phyloP scores from a whole-genome alignment of 202 grass and related monocot genomes.

The Brachypodium distachyon region DNA sequence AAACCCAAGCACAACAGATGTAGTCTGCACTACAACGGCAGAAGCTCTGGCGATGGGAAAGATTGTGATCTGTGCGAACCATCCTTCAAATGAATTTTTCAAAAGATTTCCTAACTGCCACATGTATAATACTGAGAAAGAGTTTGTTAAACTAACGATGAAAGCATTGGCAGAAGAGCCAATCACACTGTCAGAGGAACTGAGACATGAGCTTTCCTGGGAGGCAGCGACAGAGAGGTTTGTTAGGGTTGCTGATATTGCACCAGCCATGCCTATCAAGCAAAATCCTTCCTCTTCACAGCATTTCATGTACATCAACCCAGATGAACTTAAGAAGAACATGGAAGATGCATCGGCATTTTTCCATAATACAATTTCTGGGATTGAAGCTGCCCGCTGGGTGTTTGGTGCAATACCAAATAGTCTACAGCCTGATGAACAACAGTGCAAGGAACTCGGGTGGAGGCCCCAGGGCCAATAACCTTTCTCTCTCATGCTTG shows the following conservation, averaged over 20 bases:
- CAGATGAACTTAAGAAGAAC: conserved; percentile 55
- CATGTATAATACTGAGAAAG: conserved; percentile 57
- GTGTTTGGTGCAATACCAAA: conserved; percentile 87
- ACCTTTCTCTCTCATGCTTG: not conserved
- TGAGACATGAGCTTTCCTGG: conserved; percentile 86
- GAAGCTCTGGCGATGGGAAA: conserved; percentile 96
- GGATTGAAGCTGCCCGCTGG: conserved; percentile 65
- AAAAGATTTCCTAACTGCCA: conserved; percentile 89
- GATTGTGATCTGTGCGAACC: conserved; percentile 83
- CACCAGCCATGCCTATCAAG: conserved; percentile 1
- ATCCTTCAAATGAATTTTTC: conserved; percentile 95
- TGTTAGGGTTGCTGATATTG: conserved; percentile 50
- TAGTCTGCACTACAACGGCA: conserved; percentile 93
- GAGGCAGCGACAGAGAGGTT: conserved; percentile 89
- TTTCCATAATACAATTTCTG: conserved; percentile 67
- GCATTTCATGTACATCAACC: conserved; percentile 49
- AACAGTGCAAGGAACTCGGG: conserved; percentile 74
- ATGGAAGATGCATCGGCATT: conserved; percentile 77
- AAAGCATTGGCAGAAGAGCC: conserved; percentile 57
- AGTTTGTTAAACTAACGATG: conserved; percentile 67
- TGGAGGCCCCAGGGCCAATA: conserved; percentile 32
- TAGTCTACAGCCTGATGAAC: conserved; percentile 73
- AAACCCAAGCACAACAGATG: conserved; percentile 95
- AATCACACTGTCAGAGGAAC: conserved; percentile 48
- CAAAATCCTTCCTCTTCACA: conserved; percentile 18